Percentiles rank a stretch among this genome's conserved stretches.
Evolutionary conservation across 106 monocot genomes (phyloP).

Genomic region (Amphibolis antarctica): DNA sequence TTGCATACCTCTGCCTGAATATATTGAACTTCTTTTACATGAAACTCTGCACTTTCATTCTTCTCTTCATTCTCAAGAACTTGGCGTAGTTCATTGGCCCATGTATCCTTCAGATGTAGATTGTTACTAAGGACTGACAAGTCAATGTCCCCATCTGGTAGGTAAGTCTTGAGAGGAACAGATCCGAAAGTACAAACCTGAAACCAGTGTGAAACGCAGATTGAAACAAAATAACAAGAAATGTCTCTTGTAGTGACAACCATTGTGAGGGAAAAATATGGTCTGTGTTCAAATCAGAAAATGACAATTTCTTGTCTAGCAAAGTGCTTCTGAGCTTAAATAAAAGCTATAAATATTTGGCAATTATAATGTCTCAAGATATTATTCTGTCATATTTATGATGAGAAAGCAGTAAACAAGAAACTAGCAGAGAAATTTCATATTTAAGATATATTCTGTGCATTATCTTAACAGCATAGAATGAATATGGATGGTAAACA

Average conservation of each 20-base stretch:
- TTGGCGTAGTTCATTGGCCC: constrained; percentile 68
- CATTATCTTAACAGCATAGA: too few species aligned
- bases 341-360: neutral
- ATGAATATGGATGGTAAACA: too few species aligned
- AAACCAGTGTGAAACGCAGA: neutral
- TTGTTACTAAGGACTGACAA: constrained; percentile 63
- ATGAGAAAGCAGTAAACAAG: too few species aligned
- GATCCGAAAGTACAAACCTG: constrained; percentile 97
- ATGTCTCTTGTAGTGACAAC: neutral
- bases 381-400: neutral
- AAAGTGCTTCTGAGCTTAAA: neutral
- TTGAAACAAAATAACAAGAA: neutral
- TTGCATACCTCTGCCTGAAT: constrained; percentile 71
- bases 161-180: constrained; percentile 92
- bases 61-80: constrained; percentile 73
- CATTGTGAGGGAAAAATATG: neutral
- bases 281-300: neutral
- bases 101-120: constrained; percentile 60
- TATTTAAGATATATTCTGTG: too few species aligned
- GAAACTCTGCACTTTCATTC: constrained; percentile 69
- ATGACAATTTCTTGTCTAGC: neutral
- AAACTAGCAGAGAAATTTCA: too few species aligned
- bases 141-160: constrained; percentile 98
- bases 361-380: neutral
- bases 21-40: constrained; percentile 67